Evolutionary conservation across 2,329 filamentous ascomycete genomes (phyloP).

Genomic region (Lachnellula occidentalis): DNA sequence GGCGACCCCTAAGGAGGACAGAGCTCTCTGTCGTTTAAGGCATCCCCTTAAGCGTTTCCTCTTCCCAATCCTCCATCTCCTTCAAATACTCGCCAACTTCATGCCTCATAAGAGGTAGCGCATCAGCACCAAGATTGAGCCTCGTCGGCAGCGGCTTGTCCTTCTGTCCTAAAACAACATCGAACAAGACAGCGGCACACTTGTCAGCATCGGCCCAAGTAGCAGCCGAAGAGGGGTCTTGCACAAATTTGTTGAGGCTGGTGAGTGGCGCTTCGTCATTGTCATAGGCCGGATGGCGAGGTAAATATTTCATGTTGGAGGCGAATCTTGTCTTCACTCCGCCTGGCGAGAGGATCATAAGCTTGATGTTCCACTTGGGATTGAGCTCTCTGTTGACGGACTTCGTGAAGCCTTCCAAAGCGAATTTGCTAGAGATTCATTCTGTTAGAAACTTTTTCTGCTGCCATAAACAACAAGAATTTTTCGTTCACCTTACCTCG

Average conservation of each 20-base stretch:
- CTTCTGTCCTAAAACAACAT: conserved; percentile 7
- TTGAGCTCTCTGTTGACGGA: conserved; percentile 31
- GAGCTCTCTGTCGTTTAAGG: background rate
- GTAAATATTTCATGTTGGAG: conserved; percentile 11
- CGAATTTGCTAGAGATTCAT: conserved; percentile 32
- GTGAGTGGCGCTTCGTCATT: background rate
- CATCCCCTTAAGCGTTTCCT: background rate
- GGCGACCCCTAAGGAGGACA: too few species aligned
- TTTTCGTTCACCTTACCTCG: conserved; percentile 14
- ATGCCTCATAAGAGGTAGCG: background rate
- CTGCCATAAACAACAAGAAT: too few species aligned
- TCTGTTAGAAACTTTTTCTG: background rate
- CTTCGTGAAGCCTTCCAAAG: conserved; percentile 34
- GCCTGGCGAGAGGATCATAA: conserved; percentile 36
- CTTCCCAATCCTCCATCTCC: conserved; percentile 3
- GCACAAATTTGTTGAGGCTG: background rate
- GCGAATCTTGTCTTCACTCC: conserved; percentile 35
- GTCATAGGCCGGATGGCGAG: conserved; percentile 16
- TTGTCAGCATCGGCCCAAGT: background rate
- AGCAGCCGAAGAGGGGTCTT: background rate
- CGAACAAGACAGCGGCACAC: background rate
- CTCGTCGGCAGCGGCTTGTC: conserved; percentile 1
- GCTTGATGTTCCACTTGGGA: conserved; percentile 34
- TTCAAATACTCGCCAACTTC: background rate
- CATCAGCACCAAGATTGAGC: background rate